phyloP scores from a whole-genome alignment of 2,329 filamentous ascomycete genomes.

The Penicillium digitatum region DNA sequence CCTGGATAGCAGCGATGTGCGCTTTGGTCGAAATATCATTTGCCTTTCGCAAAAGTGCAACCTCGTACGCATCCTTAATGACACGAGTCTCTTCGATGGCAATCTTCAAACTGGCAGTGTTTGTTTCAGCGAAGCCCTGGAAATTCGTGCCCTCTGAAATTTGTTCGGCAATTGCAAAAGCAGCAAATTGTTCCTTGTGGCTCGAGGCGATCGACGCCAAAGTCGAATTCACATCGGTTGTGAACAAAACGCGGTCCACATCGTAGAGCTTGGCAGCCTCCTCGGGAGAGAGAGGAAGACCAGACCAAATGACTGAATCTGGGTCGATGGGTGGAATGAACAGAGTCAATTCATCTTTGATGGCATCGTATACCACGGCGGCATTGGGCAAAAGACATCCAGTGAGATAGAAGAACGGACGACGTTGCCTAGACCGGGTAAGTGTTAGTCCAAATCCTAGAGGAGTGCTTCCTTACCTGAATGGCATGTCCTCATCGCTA shows the following conservation, averaged over 20 bases:
- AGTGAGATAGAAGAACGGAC: constrained; percentile 92
- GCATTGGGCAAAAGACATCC: constrained; percentile 79
- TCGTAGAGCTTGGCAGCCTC: constrained; percentile 76
- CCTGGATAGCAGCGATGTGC: constrained; percentile 67
- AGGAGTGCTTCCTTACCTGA: constrained; percentile 55
- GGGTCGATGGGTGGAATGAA: constrained; percentile 86
- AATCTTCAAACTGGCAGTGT: constrained; percentile 57
- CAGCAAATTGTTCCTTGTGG: constrained; percentile 45
- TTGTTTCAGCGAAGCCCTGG: constrained; percentile 62
- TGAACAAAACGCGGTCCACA: constrained; percentile 71
- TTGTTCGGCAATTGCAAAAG: constrained; percentile 76
- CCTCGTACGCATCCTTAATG: constrained; percentile 80
- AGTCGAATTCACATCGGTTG: constrained; percentile 70
- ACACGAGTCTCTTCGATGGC: constrained; percentile 79
- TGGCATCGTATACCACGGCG: constrained; percentile 75
- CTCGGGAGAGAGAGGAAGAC: constrained; percentile 70
- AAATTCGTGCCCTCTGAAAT: constrained; percentile 70
- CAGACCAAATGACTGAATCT: constrained; percentile 91
- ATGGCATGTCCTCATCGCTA: constrained; percentile 76
- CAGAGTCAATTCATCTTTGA: constrained; percentile 68
- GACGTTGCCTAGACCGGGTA: constrained; percentile 63
- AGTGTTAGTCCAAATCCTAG: neutral
- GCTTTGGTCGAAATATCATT: constrained; percentile 74
- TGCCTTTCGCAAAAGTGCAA: constrained; percentile 74
- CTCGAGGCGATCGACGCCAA: constrained; percentile 50